These are phyloP conservation scores for Leccinum angustisporum DNA, from an alignment of 1,284 basidiomycete genomes.

Conservation along the genomic window DNA sequence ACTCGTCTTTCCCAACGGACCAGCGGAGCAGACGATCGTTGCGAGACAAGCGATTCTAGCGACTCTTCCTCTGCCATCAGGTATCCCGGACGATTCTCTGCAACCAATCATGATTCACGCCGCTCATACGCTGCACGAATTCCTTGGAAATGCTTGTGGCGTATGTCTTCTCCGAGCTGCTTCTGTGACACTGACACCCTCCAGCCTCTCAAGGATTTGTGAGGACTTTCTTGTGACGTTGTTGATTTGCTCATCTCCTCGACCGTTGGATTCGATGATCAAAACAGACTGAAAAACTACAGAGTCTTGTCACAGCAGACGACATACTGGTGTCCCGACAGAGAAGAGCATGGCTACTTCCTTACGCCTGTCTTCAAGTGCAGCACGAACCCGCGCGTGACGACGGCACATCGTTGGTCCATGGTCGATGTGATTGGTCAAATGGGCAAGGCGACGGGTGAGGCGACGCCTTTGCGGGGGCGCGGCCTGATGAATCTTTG, in stretches of 20 bases:
- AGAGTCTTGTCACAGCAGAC: conserved; percentile 63
- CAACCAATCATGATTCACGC: conserved; percentile 65
- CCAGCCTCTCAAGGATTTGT: conserved; percentile 50
- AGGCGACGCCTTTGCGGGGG: conserved; percentile 7
- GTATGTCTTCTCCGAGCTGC: conserved; percentile 41
- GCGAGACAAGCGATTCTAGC: conserved; percentile 58
- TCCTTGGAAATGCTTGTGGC: conserved; percentile 57
- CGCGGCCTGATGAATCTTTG: conserved; percentile 9
- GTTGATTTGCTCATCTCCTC: neutral
- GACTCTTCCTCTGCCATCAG: conserved; percentile 57
- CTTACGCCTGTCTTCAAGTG: conserved; percentile 72
- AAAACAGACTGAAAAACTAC: conserved; percentile 57
- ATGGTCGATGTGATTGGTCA: conserved; percentile 55
- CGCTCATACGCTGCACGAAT: conserved; percentile 64
- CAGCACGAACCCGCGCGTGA: conserved; percentile 68
- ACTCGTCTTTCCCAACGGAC: conserved; percentile 23
- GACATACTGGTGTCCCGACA: conserved; percentile 73
- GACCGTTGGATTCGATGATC: neutral
- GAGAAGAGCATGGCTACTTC: conserved; percentile 77
- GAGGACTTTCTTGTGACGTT: conserved; percentile 26
- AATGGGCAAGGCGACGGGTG: conserved; percentile 63
- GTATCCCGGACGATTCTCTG: conserved; percentile 61
- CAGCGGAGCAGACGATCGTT: conserved; percentile 50
- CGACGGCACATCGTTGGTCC: conserved; percentile 70
- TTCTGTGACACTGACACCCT: conserved; percentile 12